Evolutionary conservation across 2,329 filamentous ascomycete genomes (phyloP).

Genomic region (Xylariaceae sp.): DNA sequence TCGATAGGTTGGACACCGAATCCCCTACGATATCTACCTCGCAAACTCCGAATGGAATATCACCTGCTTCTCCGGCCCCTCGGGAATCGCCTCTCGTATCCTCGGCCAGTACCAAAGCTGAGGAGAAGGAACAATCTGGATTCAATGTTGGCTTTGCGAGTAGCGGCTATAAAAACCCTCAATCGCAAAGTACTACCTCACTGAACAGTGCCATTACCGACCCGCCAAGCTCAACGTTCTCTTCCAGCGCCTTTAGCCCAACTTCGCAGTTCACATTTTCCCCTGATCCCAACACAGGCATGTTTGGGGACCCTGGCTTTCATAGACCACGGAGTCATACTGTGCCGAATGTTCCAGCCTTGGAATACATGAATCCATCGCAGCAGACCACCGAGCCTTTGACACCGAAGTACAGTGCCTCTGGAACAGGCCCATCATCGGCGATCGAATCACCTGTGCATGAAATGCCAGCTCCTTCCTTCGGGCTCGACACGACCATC

Average conservation of each 20-base stretch:
- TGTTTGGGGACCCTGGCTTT: slow-evolving; percentile 59
- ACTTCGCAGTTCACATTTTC: slow-evolving; percentile 72
- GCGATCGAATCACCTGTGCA: slow-evolving; percentile 49
- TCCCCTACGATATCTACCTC: slow-evolving; percentile 53
- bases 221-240: slow-evolving; percentile 62
- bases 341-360: slow-evolving; percentile 66
- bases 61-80: slow-evolving; percentile 67
- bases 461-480: slow-evolving; percentile 40
- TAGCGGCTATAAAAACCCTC: slow-evolving; percentile 54
- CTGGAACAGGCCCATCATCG: slow-evolving; percentile 47
- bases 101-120: slow-evolving; percentile 66
- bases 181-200: slow-evolving; percentile 64
- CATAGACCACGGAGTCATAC: slow-evolving; percentile 83
- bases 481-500: slow-evolving; percentile 43
- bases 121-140: slow-evolving; percentile 60
- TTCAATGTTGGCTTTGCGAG: slow-evolving; percentile 56
- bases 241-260: slow-evolving; percentile 68
- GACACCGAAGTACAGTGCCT: slow-evolving; percentile 47
- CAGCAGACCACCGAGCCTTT: slow-evolving; percentile 40
- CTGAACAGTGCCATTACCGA: slow-evolving; percentile 66
- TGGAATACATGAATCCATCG: slow-evolving; percentile 52
- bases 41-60: slow-evolving; percentile 63
- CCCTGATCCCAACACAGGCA: slow-evolving; percentile 65
- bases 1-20: slow-evolving; percentile 49
- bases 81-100: slow-evolving; percentile 64